phyloP scores from a whole-genome alignment of 495 filamentous ascomycete species.

The Penicillium antarcticum region DNA sequence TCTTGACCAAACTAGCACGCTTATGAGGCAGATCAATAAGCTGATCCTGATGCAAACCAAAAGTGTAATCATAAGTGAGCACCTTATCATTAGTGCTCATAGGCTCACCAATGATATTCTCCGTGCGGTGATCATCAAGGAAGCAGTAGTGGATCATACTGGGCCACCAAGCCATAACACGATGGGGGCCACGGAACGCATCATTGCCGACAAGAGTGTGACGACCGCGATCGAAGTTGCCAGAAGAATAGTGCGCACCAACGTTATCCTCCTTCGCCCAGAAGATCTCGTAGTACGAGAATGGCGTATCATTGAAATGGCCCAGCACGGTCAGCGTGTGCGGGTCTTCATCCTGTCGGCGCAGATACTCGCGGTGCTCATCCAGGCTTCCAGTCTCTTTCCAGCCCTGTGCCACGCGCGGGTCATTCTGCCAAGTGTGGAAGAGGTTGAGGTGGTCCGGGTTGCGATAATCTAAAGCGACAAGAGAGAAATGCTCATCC shows the following conservation, averaged over 20 bases:
- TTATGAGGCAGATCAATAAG: conserved; percentile 61
- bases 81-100: conserved; percentile 54
- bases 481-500: conserved; percentile 60
- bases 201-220: conserved; percentile 63
- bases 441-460: conserved; percentile 54
- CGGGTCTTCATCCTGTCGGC: conserved; percentile 51
- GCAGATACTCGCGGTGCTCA: conserved; percentile 58
- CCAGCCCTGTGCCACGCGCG: conserved; percentile 63
- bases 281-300: conserved; percentile 66
- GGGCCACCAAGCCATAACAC: conserved; percentile 65
- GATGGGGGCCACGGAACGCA: conserved; percentile 58
- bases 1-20: conserved; percentile 52
- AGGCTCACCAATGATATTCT: conserved; percentile 59
- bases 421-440: conserved; percentile 66
- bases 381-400: conserved; percentile 62
- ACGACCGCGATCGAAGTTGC: conserved; percentile 59
- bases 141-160: conserved; percentile 64
- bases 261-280: conserved; percentile 64
- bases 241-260: conserved; percentile 56
- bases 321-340: conserved; percentile 56
- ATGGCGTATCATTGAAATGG: conserved; percentile 53
- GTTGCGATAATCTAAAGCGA: conserved; percentile 52
- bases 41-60: conserved; percentile 58
- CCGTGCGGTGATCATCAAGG: conserved; percentile 61
- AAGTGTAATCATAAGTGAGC: conserved; percentile 57